Base-by-base conservation (phyloP, 441 rosid genomes). In the Populus hybrid region DNA sequence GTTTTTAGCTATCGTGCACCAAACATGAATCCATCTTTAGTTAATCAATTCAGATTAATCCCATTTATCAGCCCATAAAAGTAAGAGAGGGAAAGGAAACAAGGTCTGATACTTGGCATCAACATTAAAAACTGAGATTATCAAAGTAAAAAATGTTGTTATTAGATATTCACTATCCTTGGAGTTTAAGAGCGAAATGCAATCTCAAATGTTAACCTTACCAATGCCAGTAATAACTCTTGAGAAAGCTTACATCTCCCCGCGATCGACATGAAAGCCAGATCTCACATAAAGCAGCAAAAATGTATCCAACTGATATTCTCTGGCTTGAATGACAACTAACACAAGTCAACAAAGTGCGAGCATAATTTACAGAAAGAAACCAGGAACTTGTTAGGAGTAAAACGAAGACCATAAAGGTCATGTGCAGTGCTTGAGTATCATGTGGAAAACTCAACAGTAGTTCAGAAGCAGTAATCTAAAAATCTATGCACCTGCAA, bases 231-330 rank as follows among this genome's bases (percentile, higher is more conserved):
- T 10, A 77, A 74, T 83, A 80, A 18, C 50, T 80, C 81, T 21
- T 80, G 67, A 77, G 38, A 57, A 79, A 63, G 42, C 70, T 64
- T 35, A 66, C n/a, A 69, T 73, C 80, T 24, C 82, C 65, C 20
- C 11, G 72, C 28, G 42, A 53, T 79, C 76, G 80, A 69, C 67
- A 16, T n/a, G 85, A 77, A 71, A 83, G 85, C 85, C 85, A 80
- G 5, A 83, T 71, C 71, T 80, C 85, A 80, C 85, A 83, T 74
- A 79, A 67, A 53, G 85, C 85, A 18, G 81, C 81, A 40, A 77
- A 70, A 46, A 83, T 35, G 74, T 83, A 83, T 23, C 82, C 83
- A 65, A 77, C 68, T 0, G 85, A 74, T 77, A 83, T 83, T 83
- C 85, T 83, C 85, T 83, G 81, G 79, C 75, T 78, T 72, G 75